Evolutionary conservation across 1,139 yeast genomes (phyloP).

Genomic region (Debaryomycetaceae sp.): DNA sequence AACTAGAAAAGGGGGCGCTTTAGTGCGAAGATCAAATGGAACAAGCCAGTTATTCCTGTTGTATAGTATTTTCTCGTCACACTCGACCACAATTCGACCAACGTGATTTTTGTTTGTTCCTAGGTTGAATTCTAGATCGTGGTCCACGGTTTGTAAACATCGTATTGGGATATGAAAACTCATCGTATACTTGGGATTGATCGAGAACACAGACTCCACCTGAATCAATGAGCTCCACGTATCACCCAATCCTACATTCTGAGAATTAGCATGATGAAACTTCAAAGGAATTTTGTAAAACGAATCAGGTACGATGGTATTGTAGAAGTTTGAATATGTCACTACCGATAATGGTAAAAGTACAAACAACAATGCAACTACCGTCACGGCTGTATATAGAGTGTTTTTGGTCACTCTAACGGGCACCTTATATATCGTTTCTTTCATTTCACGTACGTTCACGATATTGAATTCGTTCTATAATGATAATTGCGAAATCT

Average conservation of each 20-base stretch:
- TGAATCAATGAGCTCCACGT: not conserved
- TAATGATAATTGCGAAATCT: too few species aligned
- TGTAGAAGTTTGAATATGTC: constrained; percentile 24
- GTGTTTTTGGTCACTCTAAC: constrained; percentile 10
- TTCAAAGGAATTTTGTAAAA: constrained; percentile 12
- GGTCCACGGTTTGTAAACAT: not conserved
- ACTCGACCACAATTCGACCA: constrained; percentile 9
- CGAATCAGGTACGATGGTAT: constrained; percentile 19
- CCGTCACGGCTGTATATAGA: constrained; percentile 16
- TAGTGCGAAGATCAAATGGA: constrained; percentile 35
- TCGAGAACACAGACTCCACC: not conserved
- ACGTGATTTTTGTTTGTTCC: constrained; percentile 2
- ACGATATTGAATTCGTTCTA: too few species aligned
- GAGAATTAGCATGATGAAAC: constrained; percentile 2
- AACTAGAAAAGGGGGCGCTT: constrained; percentile 30
- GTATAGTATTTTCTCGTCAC: constrained; percentile 30
- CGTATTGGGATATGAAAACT: not conserved
- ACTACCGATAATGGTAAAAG: constrained; percentile 24
- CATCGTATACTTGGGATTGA: not conserved
- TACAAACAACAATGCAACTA: constrained; percentile 14
- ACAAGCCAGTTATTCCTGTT: constrained; percentile 26
- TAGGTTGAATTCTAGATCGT: not conserved
- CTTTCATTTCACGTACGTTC: too few species aligned
- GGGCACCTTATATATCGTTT: constrained; percentile 2
- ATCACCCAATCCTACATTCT: not conserved